Evolutionary conservation across 2,329 filamentous ascomycete species (phyloP), one percentile per base, ranked within the genome.

Genomic region (Juglanconis oblonga): DNA sequence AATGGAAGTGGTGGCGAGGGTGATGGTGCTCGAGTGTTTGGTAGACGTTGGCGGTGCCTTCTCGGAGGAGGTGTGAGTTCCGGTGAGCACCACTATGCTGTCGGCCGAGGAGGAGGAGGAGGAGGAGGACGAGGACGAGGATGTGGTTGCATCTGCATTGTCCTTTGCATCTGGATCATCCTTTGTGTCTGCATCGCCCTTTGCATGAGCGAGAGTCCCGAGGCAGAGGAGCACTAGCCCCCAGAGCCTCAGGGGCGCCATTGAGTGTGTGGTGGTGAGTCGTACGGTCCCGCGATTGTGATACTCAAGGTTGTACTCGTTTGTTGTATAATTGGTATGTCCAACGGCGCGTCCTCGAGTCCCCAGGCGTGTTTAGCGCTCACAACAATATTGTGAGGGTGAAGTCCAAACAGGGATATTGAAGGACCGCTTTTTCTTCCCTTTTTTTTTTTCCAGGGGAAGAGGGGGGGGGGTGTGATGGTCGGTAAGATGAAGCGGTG

Each of bases 31-130:
- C 76, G 76, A 32, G 72, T 71, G 60, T 73, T 83, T 81, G n/a
- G 75, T 69, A 10, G 74, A 76, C 2, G 78, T 77, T 10, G 80
- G 76, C 52, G 74, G 75, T n/a, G 67, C 70, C 55, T 75, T 68
- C 32, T 61, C 69, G 31, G 65, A 51, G 6, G 64, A 64, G 13
- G 67, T 65, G 52, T 67, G 68, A 9, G 74, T 73, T 45, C 68
- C 71, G 5, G 73, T 74, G 48, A 72, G 64, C n/a, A 73, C 70
- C n/a, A 75, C 74, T 33, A 77, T 67, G 29, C 66, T 67, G 48
- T 71, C 70, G 1, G 44, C 8, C 6, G 56, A 53, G 9, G 56
- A 24, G 5, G 55, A 50, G 1, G 59, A 55, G 38, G 38, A 42
- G 33, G 35, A 29, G 13, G 49, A 44, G 7, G 49, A 45, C 7